Conservation (phyloP, 2,329 filamentous ascomycete genomes). For the Passalora sequoiae region DNA sequence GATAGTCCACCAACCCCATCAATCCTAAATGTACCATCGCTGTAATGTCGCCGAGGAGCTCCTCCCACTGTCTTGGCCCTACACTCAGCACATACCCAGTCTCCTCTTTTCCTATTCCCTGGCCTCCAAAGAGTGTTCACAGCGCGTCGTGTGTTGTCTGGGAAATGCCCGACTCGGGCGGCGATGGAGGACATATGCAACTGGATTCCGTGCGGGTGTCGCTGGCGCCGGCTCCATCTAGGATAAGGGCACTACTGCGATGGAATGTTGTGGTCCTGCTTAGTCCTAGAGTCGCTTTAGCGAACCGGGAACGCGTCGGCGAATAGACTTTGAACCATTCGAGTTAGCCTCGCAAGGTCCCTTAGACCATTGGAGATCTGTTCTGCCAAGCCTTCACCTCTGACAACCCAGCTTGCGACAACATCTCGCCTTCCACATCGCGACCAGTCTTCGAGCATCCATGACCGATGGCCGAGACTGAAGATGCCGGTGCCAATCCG, state of each 20-base stretch:
- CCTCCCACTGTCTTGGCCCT: conserved; percentile 7
- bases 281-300: no score
- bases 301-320: no score
- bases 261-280: no score
- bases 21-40: conserved; percentile 12
- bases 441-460: background rate
- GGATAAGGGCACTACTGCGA: no score
- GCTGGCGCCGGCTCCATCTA: background rate
- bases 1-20: conserved; percentile 2
- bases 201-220: conserved; percentile 4
- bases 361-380: no score
- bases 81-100: conserved; percentile 24
- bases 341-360: no score
- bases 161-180: conserved; percentile 22
- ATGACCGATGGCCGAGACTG: conserved; percentile 70
- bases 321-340: no score
- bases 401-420: background rate
- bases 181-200: conserved; percentile 26
- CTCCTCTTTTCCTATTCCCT: conserved; percentile 18
- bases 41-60: conserved; percentile 15
- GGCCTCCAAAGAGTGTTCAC: conserved; percentile 16
- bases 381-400: no score
- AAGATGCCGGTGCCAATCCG: conserved; percentile 53
- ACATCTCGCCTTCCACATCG: background rate
- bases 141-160: conserved; percentile 16